Conservation (phyloP, 345 rosid species). For the Cochlearia excelsa region DNA sequence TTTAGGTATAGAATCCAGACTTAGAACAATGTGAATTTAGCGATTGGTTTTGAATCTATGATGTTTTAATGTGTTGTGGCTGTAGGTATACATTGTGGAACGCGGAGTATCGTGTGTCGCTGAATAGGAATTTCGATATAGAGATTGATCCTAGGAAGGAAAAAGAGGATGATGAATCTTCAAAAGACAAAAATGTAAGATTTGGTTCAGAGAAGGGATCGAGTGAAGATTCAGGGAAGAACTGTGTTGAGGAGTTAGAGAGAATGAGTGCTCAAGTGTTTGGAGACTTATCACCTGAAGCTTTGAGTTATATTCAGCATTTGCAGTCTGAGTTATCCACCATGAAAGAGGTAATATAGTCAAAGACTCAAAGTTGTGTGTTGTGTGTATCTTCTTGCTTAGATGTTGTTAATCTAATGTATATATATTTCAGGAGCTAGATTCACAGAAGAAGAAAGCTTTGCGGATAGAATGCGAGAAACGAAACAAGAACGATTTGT, state of each 20-base stretch:
- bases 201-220: constrained; percentile 32
- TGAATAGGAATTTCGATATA: constrained; percentile 67
- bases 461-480: constrained; percentile 47
- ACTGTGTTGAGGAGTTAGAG: constrained; percentile 46
- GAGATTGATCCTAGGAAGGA: constrained; percentile 28
- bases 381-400: neutral
- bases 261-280: constrained; percentile 52
- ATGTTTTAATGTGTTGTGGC: no score
- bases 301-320: constrained; percentile 56
- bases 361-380: no score
- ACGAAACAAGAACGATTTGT: constrained; percentile 61
- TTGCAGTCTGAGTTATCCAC: constrained; percentile 60
- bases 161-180: constrained; percentile 30
- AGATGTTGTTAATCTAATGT: no score
- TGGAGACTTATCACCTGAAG: constrained; percentile 66
- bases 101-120: constrained; percentile 78
- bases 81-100: constrained; percentile 97
- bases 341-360: constrained; percentile 54
- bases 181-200: constrained; percentile 26
- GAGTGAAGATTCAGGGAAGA: constrained; percentile 35
- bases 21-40: no score
- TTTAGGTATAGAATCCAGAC: no score
- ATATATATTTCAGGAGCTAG: constrained; percentile 59
- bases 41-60: no score
- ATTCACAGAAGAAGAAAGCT: constrained; percentile 54